phyloP scores from a whole-genome alignment of 805 yeast species.

The Pichia deserticola region DNA sequence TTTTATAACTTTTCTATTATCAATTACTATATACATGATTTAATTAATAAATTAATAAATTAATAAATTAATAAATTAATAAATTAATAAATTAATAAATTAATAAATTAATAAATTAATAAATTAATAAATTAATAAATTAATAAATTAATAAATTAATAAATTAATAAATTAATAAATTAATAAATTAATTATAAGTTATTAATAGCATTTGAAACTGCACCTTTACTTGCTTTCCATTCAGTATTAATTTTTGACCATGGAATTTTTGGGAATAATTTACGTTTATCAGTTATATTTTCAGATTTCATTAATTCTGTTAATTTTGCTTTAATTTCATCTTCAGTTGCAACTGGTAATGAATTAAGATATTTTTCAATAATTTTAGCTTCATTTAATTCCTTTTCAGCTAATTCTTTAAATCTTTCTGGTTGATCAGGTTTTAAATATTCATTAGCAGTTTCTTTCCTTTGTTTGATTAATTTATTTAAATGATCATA shows the following conservation, averaged over 20 bases:
- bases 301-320: constrained; percentile 20
- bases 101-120: no score
- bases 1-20: background rate
- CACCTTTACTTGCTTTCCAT: constrained; percentile 30
- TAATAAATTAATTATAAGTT: constrained; percentile 14
- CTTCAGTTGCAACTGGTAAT: constrained; percentile 32
- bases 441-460: constrained; percentile 31
- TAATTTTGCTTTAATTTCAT: constrained; percentile 28
- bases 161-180: no score
- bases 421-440: constrained; percentile 37
- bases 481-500: constrained; percentile 30
- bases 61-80: no score
- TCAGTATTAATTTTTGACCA: constrained; percentile 28
- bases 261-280: constrained; percentile 28
- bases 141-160: no score
- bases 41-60: no score
- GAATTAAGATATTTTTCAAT: constrained; percentile 27
- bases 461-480: constrained; percentile 33
- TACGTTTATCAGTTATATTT: constrained; percentile 19
- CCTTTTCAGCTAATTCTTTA: constrained; percentile 30
- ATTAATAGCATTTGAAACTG: constrained; percentile 24
- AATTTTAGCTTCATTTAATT: constrained; percentile 31
- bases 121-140: no score
- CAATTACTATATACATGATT: background rate
- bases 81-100: no score